Evolutionary conservation across 2,329 filamentous ascomycete genomes (phyloP).

Genomic region (Paraphoma chrysanthemicola): DNA sequence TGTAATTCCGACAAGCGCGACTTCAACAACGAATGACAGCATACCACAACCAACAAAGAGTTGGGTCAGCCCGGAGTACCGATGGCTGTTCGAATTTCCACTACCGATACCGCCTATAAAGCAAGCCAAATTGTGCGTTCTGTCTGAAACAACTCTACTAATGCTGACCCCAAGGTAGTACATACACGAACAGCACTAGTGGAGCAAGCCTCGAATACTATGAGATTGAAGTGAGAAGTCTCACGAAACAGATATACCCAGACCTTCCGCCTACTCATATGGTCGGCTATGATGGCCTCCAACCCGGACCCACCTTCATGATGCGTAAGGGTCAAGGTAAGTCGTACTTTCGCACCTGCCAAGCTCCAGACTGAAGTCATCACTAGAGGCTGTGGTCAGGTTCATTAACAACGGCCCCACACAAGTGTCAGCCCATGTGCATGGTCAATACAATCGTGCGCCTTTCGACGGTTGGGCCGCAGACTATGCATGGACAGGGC

Average conservation of each 20-base stretch:
- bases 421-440: constrained; percentile 60
- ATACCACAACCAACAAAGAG: constrained; percentile 10
- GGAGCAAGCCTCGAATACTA: constrained; percentile 55
- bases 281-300: constrained; percentile 62
- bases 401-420: constrained; percentile 59
- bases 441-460: constrained; percentile 58
- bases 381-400: constrained; percentile 60
- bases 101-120: constrained; percentile 57
- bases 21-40: constrained; percentile 5
- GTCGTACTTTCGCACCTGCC: not conserved
- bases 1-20: not conserved
- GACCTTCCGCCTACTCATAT: constrained; percentile 48
- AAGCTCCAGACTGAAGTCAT: constrained; percentile 1
- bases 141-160: not conserved
- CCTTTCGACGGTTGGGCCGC: constrained; percentile 63
- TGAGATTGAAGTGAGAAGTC: constrained; percentile 52
- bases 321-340: constrained; percentile 53
- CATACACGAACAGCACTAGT: constrained; percentile 44
- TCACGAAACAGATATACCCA: constrained; percentile 54
- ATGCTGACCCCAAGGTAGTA: constrained; percentile 31
- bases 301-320: constrained; percentile 62
- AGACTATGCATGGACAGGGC: constrained; percentile 58
- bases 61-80: constrained; percentile 48
- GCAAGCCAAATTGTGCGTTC: constrained; percentile 49
- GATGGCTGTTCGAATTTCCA: constrained; percentile 49